phyloP scores from a whole-genome alignment of 2,329 filamentous ascomycete species.

The Cladosporium sp. region DNA sequence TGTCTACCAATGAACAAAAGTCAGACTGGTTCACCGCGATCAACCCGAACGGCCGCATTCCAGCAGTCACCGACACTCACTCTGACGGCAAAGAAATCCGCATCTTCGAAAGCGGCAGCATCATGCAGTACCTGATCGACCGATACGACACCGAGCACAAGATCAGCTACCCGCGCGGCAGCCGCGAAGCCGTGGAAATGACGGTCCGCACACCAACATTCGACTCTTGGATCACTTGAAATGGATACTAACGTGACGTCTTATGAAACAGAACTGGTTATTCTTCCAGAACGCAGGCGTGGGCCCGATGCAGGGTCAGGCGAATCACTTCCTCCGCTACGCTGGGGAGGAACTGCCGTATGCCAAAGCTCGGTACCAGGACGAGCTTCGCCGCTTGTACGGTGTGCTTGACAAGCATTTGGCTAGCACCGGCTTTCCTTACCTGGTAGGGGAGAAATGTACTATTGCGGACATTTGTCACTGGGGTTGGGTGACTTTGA shows the following conservation, averaged over 20 bases:
- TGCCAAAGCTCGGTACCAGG: conserved; percentile 72
- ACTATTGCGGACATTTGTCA: conserved; percentile 72
- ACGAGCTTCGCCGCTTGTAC: conserved; percentile 76
- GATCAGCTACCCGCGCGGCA: conserved; percentile 17
- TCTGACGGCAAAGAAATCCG: conserved; percentile 61
- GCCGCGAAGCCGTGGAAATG: conserved; percentile 50
- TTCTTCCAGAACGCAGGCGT: conserved; percentile 27
- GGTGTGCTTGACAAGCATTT: conserved; percentile 69
- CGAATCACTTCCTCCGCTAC: conserved; percentile 72
- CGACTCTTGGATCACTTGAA: not conserved
- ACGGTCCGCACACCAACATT: not conserved
- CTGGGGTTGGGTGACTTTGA: conserved; percentile 69
- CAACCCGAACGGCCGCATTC: conserved; percentile 87
- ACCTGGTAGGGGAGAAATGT: conserved; percentile 57
- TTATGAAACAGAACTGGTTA: conserved; percentile 19
- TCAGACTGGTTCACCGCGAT: conserved; percentile 81
- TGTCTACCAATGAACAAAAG: conserved; percentile 69
- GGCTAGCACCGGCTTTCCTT: conserved; percentile 42
- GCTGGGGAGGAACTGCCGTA: conserved; percentile 77
- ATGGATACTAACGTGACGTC: conserved; percentile 8
- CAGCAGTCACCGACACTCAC: conserved; percentile 69
- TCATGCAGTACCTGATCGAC: conserved; percentile 18
- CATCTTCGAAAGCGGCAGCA: conserved; percentile 50
- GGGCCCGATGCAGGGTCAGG: conserved; percentile 71
- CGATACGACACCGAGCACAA: conserved; percentile 24